phyloP scores from a whole-genome alignment of 108 stramenopile species.

The Pseudonitzschia delicatissima region DNA sequence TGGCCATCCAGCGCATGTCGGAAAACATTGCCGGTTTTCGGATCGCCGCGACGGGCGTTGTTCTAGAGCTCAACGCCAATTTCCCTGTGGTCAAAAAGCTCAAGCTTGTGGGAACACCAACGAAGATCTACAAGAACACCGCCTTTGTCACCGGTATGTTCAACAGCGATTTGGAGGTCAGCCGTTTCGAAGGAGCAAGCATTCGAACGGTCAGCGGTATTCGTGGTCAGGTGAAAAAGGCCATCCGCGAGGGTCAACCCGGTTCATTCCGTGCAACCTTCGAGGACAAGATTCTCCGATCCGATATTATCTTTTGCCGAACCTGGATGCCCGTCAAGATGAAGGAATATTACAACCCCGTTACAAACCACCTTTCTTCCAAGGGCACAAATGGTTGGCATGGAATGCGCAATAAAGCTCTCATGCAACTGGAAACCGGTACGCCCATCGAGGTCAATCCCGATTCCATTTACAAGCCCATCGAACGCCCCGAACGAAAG shows the following conservation, averaged over 20 bases:
- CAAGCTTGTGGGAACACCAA: constrained; percentile 96
- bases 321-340: constrained; percentile 97
- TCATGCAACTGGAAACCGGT: constrained; percentile 84
- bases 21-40: constrained; percentile 86
- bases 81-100: constrained; percentile 97
- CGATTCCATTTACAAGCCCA: constrained; percentile 97
- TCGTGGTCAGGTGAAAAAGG: constrained; percentile 95
- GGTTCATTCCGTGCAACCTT: constrained; percentile 97
- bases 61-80: constrained; percentile 90
- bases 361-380: constrained; percentile 77
- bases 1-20: constrained; percentile 87
- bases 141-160: constrained; percentile 99
- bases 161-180: constrained; percentile 96
- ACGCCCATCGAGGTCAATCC: constrained; percentile 92
- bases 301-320: constrained; percentile 96
- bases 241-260: constrained; percentile 82
- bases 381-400: constrained; percentile 68
- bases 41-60: constrained; percentile 92
- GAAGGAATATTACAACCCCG: constrained; percentile 95
- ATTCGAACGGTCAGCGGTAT: constrained; percentile 96
- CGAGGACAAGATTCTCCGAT: constrained; percentile 97
- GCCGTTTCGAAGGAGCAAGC: constrained; percentile 90
- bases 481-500: constrained; percentile 75
- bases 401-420: constrained; percentile 91
- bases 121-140: constrained; percentile 95